phyloP scores from a whole-genome alignment of 768 basidiomycete species.

The Suillus hirtellus region DNA sequence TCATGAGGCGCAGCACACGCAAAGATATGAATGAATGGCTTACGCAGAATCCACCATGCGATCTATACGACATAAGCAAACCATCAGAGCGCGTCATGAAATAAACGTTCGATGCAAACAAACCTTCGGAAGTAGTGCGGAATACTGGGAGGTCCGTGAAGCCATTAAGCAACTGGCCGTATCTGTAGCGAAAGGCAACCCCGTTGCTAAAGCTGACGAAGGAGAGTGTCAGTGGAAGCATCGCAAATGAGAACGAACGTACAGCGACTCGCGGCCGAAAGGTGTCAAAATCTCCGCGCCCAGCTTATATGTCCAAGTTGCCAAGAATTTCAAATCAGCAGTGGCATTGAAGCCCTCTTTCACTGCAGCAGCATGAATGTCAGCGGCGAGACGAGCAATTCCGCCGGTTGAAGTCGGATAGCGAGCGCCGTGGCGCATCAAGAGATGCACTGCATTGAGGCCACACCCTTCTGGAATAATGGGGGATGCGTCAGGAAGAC shows the following conservation, averaged over 20 bases:
- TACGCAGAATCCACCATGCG: slow-evolving; percentile 38
- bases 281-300: slow-evolving; percentile 49
- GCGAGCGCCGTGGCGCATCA: slow-evolving; percentile 42
- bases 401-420: slow-evolving; percentile 38
- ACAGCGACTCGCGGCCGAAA: slow-evolving; percentile 46
- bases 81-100: not conserved
- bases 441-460: slow-evolving; percentile 45
- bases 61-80: slow-evolving; percentile 15
- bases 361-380: slow-evolving; percentile 24
- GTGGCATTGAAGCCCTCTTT: slow-evolving; percentile 31
- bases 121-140: slow-evolving; percentile 45
- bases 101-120: not conserved
- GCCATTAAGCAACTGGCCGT: slow-evolving; percentile 44
- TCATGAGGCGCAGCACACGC: slow-evolving; percentile 22
- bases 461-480: slow-evolving; percentile 47
- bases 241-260: not conserved
- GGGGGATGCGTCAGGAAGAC: slow-evolving; percentile 48
- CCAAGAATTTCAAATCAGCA: slow-evolving; percentile 43
- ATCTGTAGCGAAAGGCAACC: slow-evolving; percentile 45
- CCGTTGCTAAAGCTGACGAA: slow-evolving; percentile 42
- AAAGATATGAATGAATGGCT: not conserved
- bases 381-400: slow-evolving; percentile 30
- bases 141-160: slow-evolving; percentile 49
- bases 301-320: slow-evolving; percentile 48
- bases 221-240: not conserved